A percentile compares a stretch with the other conserved stretches of the same genome.
Evolutionary conservation across 176 grass and related monocot species (phyloP).

Genomic region (Aegilops longissima): DNA sequence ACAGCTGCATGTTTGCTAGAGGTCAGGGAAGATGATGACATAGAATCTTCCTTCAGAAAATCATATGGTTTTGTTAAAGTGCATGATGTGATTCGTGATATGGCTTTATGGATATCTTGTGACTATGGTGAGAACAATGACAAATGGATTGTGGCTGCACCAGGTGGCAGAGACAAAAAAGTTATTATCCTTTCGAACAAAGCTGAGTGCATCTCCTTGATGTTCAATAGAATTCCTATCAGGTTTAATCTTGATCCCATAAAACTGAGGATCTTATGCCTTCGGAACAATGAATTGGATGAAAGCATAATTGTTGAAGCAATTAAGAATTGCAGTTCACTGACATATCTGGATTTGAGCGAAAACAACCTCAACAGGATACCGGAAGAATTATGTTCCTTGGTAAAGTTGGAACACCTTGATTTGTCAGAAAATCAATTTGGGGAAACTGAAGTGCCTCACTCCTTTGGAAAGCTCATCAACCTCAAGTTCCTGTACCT

Average conservation of each 20-base stretch:
- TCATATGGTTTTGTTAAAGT: not conserved
- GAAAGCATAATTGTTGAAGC: not conserved
- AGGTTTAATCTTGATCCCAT: not conserved
- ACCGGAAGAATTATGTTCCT: constrained; percentile 2
- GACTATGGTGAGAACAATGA: constrained; percentile 9
- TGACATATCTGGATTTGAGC: constrained; percentile 26
- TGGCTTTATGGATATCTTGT: constrained; percentile 43
- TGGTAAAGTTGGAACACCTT: constrained; percentile 17
- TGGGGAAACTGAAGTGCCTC: not conserved
- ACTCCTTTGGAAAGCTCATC: not conserved
- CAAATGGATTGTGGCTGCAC: constrained; percentile 31
- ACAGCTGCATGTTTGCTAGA: not conserved
- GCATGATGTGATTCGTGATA: constrained; percentile 43
- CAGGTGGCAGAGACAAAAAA: not conserved
- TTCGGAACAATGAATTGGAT: not conserved
- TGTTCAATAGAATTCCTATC: not conserved
- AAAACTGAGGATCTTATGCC: constrained; percentile 5
- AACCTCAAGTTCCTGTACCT: constrained; percentile 37
- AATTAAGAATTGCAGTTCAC: not conserved
- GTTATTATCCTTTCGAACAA: not conserved
- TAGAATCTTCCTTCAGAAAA: no score
- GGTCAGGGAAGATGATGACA: no score
- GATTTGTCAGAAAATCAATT: not conserved
- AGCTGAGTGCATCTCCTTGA: constrained; percentile 26
- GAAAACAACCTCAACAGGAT: not conserved